Evolutionary conservation across 371 early-diverging fungal genomes (phyloP).

Genomic region (Mortierella sp.): DNA sequence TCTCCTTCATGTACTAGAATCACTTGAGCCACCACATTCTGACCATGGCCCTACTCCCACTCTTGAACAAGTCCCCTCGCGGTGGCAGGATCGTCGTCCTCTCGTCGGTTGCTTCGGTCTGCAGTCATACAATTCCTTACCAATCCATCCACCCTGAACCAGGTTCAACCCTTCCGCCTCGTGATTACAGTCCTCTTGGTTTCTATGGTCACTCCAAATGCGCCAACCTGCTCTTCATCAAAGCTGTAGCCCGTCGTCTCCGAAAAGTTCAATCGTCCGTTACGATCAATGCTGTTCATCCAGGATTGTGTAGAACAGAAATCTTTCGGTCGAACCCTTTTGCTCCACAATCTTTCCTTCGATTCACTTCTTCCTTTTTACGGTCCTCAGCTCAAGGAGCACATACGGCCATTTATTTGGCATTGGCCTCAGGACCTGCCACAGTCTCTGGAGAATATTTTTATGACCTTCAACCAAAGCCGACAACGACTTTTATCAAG

Average conservation of each 20-base stretch:
- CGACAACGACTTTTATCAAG: neutral
- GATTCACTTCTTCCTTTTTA: neutral
- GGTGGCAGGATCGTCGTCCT: conserved; percentile 58
- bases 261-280: conserved; percentile 39
- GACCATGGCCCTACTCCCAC: conserved; percentile 53
- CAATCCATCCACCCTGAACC: conserved; percentile 26
- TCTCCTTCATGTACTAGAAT: neutral
- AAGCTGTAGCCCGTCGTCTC: conserved; percentile 50
- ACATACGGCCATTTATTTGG: conserved; percentile 51
- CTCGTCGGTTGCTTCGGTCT: conserved; percentile 51
- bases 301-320: conserved; percentile 58
- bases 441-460: conserved; percentile 52
- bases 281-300: conserved; percentile 57
- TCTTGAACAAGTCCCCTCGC: conserved; percentile 33
- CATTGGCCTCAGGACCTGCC: conserved; percentile 50
- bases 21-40: conserved; percentile 20
- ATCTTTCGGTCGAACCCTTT: conserved; percentile 33
- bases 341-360: conserved; percentile 1
- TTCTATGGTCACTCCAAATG: conserved; percentile 63
- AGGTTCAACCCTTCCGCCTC: too few species aligned
- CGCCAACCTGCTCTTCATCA: conserved; percentile 64
- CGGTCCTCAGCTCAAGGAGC: conserved; percentile 51
- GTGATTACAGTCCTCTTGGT: conserved; percentile 38
- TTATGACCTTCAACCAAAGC: conserved; percentile 3
- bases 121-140: conserved; percentile 45